These are phyloP conservation scores for Cydonia oblonga DNA, from an alignment of 331 rosid species.

Conservation along the genomic window DNA sequence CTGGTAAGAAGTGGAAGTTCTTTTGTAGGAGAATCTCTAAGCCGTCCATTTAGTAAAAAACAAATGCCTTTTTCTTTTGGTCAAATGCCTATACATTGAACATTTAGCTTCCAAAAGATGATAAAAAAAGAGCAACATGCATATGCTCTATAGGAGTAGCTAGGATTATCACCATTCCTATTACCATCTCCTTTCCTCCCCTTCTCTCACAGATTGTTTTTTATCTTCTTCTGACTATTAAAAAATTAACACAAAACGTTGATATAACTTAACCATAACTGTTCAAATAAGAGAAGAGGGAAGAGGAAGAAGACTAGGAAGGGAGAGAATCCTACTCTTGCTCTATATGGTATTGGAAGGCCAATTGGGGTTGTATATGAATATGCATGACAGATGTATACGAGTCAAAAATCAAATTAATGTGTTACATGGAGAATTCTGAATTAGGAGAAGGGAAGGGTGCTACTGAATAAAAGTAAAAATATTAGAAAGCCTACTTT, in stretches of 20 bases:
- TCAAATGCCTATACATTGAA: constrained; percentile 1
- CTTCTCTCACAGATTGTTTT: background rate
- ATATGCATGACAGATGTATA: background rate
- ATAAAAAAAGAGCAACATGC: background rate
- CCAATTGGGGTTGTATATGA: background rate
- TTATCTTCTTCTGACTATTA: too few relatives aligned
- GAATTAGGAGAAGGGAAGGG: background rate
- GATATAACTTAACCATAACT: fast-evolving
- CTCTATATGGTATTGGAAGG: background rate
- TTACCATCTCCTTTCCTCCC: too few relatives aligned
- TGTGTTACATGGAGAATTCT: background rate
- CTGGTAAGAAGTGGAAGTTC: background rate
- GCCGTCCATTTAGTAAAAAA: constrained; percentile 4
- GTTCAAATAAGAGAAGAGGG: fast-evolving
- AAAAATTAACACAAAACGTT: too few relatives aligned
- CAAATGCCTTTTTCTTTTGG: too few relatives aligned
- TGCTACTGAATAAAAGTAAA: background rate
- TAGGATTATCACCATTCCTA: too few relatives aligned
- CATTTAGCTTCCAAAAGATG: background rate
- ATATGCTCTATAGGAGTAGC: background rate
- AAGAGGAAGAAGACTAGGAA: fast-evolving
- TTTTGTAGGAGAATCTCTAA: background rate
- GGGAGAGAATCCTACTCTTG: background rate
- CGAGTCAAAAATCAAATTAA: background rate
- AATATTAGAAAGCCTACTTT: background rate